Evolutionary conservation across 176 grass and related monocot species (phyloP), one percentile per base, ranked within the genome.

Genomic region (Stipa capillata): DNA sequence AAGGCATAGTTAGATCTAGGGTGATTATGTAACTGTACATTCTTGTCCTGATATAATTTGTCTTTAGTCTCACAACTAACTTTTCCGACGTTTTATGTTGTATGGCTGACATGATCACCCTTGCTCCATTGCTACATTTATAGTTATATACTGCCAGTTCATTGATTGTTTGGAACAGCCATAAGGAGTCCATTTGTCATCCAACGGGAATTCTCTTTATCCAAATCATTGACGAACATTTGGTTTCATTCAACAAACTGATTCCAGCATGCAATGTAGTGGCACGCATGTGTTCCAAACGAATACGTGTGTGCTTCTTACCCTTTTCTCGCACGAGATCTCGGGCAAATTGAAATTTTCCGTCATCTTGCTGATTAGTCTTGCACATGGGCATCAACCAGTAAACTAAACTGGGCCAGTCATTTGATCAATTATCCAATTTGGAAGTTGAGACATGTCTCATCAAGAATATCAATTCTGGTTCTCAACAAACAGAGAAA

Each of bases 91-190:
- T 66, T 24, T 20, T 28, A 39, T 83, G 39, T 4, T 50, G 67
- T 59, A 21, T 65, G 16, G 45, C 23, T 79, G 59, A 59, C 74
- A 74, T 84, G 67, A 47, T 72, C 53, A 83, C 60, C 48, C 67
- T 65, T 72, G 66, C 58, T 73, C 27, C 21, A 17, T 68, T 75
- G 52, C 50, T 80, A 47, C 25, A 48, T 37, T 54, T 77, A n/a
- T 25, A 32, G 20, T 51, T 75, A 27, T 69, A 66, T 74, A 59
- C 43, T 53, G 17, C 56, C 44, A 37, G 43, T 78, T 89, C 53
- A 82, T 79, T 91, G 86, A 71, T 89, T 85, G 76, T 73, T 87
- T 59, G 61, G 83, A 79, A 81, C 85, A 60, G 69, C 57, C 7
- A 31, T 77, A 80, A 81, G 60, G 61, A 88, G 69, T 86, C 86